Percentiles rank a stretch among this genome's conserved stretches.
phyloP scores from a whole-genome alignment of 257 asterid species.

The Solanum ossicruentum region DNA sequence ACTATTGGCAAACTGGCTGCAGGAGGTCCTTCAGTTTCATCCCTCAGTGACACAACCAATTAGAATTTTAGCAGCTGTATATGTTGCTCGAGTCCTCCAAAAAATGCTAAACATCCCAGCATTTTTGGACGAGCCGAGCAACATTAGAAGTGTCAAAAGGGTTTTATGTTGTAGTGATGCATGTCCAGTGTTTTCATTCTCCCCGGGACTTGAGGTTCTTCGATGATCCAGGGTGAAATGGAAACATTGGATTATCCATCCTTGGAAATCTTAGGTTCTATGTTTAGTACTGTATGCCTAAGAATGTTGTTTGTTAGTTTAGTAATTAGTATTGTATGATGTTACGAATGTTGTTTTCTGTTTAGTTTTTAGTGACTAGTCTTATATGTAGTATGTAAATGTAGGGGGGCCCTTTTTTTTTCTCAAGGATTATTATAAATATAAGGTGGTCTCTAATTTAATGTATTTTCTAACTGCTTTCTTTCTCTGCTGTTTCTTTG shows the following conservation, averaged over 20 bases:
- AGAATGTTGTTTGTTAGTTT: neutral
- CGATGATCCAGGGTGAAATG: slow-evolving; percentile 7
- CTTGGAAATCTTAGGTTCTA: neutral
- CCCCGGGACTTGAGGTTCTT: neutral
- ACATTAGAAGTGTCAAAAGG: neutral
- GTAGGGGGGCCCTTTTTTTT: neutral
- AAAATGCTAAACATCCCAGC: neutral
- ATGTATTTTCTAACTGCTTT: neutral
- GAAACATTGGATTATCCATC: slow-evolving; percentile 1
- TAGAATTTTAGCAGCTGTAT: neutral
- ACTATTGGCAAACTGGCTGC: neutral
- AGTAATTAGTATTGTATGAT: neutral
- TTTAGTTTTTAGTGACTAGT: neutral
- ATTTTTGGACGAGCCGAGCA: neutral
- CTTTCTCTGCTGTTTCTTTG: neutral
- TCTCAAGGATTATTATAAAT: neutral
- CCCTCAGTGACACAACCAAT: neutral
- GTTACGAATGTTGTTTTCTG: neutral
- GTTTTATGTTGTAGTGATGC: neutral
- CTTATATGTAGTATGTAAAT: neutral
- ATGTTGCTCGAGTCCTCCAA: neutral
- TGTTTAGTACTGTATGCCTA: neutral
- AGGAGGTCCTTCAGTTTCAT: neutral
- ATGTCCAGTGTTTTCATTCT: slow-evolving; percentile 7
- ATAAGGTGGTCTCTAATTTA: neutral